phyloP scores from a whole-genome alignment of 2,329 filamentous ascomycete species.

The Albifimbria verrucaria region DNA sequence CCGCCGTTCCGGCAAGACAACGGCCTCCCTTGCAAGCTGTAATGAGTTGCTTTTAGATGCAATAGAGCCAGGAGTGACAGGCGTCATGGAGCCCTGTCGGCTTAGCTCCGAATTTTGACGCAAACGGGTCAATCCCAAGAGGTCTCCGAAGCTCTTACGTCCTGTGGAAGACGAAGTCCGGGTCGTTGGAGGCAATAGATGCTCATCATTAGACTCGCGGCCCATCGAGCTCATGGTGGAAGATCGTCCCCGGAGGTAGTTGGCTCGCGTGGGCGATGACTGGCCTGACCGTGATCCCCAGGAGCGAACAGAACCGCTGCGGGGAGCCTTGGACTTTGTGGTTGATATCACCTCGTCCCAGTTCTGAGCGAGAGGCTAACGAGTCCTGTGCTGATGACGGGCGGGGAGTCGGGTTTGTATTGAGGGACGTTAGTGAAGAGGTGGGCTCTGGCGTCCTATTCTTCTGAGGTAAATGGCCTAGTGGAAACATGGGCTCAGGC shows the following conservation, averaged over 20 bases:
- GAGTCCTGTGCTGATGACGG: constrained; percentile 32
- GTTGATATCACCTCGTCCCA: constrained; percentile 12
- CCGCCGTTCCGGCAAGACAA: constrained; percentile 71
- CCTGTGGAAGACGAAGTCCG: constrained; percentile 86
- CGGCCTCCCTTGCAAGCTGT: constrained; percentile 68
- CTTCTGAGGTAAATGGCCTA: constrained; percentile 78
- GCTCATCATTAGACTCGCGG: constrained; percentile 68
- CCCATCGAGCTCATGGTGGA: constrained; percentile 85
- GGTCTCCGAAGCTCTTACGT: constrained; percentile 86
- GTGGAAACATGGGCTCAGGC: constrained; percentile 74
- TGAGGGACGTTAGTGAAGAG: constrained; percentile 42
- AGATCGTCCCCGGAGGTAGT: constrained; percentile 70
- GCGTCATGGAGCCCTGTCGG: constrained; percentile 65
- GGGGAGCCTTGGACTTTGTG: constrained; percentile 32
- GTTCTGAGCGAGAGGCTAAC: constrained; percentile 16
- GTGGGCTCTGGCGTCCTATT: constrained; percentile 39
- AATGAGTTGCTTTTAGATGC: constrained; percentile 81
- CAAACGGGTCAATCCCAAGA: constrained; percentile 75
- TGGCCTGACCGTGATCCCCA: constrained; percentile 50
- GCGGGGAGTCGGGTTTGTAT: constrained; percentile 26
- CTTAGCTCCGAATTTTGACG: constrained; percentile 77
- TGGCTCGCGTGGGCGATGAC: constrained; percentile 64
- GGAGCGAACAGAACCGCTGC: constrained; percentile 45
- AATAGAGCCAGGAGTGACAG: constrained; percentile 65
- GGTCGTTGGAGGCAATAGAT: constrained; percentile 62